These are phyloP conservation scores for Cercophora samala DNA, from an alignment of 495 filamentous ascomycete species.

Conservation along the genomic window DNA sequence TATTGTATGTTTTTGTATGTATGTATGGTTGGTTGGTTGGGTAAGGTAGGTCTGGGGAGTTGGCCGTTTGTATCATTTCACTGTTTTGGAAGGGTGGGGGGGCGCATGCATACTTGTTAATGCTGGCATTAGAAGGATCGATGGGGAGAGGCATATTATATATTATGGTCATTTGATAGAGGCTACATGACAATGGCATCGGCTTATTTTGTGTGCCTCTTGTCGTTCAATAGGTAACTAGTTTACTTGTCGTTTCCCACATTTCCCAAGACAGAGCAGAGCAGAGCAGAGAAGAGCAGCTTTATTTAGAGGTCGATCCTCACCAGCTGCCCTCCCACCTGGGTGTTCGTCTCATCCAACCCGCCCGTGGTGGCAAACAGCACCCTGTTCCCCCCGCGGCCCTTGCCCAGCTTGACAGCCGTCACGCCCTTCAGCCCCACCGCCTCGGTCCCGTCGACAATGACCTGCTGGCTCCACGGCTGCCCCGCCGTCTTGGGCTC, in stretches of 20 bases:
- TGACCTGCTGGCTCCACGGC: background rate
- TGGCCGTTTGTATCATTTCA: background rate
- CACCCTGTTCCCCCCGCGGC: background rate
- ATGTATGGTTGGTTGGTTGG: too few relatives aligned
- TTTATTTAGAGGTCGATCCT: background rate
- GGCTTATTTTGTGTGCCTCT: too few relatives aligned
- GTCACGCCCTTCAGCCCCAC: background rate
- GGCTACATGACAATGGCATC: too few relatives aligned
- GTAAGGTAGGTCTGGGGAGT: background rate
- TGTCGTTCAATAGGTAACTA: too few relatives aligned
- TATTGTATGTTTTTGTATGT: too few relatives aligned
- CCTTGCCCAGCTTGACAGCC: background rate
- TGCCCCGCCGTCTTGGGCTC: too few relatives aligned
- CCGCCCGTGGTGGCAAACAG: constrained; percentile 2
- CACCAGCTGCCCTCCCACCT: constrained; percentile 4
- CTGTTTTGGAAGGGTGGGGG: background rate
- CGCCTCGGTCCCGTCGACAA: background rate
- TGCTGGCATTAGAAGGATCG: background rate
- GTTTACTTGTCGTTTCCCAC: too few relatives aligned
- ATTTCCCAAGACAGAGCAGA: too few relatives aligned
- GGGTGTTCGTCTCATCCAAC: background rate
- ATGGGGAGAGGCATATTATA: background rate
- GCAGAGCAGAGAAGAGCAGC: too few relatives aligned
- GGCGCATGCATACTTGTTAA: background rate
- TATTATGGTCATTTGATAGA: too few relatives aligned